Base-by-base conservation (phyloP, 495 filamentous ascomycete species). In the Lasiosphaeriaceae sp. region DNA sequence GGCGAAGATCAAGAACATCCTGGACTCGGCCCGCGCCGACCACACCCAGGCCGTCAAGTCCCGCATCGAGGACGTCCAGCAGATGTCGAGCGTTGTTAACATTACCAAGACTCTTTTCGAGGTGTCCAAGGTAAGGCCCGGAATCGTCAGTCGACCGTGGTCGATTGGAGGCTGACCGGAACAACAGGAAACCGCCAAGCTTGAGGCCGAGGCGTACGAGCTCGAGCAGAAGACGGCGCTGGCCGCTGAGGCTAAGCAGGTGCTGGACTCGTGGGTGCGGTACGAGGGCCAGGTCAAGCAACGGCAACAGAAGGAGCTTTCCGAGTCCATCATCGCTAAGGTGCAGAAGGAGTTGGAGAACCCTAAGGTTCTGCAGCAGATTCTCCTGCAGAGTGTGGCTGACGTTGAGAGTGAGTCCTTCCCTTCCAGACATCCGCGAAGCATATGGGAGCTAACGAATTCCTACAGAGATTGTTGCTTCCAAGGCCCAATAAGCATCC, bases 271-370 rank as follows among this genome's bases (percentile, higher is more conserved):
- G 50, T 97, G 95, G 94, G 92, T 97, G 55, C 86, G 94, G 66
- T 99, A 99, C 74, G 94, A 99, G 81, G 81, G 88, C 56, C 94
- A 97, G 80, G 92, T 97, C 67, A 99, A 97, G 89, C 88, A 92
- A 78, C 85, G 94, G 70, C 90, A 97, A 80, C 94, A 99, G 83
- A 86, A 81, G 73, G 94, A 99, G 83, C 83, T 99, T 62, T 90
- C 94, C 52, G 87, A 96, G 70, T 80, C 75, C 70, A 78, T 99
- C 74, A 97, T 99, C 64, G 84, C 84, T 75, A 99, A 96, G 85
- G 93, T 97, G 65, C 86, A 87, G 74, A 97, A 97, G 85, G 94
- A 97, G 82, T 84, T 99, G 49, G 92, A 97, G 83, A 96, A 86
- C 81, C 94, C 95, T 61, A 97, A 89, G 83, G 82, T 84, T 64